Evolutionary conservation across 768 basidiomycete species (phyloP).

Genomic region (Hysterangium stoloniferum): DNA sequence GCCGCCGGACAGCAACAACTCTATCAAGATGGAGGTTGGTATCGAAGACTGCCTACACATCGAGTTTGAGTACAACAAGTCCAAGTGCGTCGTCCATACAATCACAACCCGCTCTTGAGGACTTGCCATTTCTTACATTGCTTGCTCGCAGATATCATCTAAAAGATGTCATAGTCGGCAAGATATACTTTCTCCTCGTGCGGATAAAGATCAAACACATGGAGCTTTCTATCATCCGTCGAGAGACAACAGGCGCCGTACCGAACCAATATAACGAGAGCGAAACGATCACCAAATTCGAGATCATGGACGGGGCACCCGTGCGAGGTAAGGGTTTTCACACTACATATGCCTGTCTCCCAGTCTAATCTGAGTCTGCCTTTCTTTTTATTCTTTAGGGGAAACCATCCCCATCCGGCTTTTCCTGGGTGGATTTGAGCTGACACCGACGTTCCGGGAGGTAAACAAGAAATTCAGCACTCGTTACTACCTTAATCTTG

Average conservation of each 20-base stretch:
- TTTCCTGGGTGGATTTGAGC: constrained; percentile 96
- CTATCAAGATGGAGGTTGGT: constrained; percentile 99
- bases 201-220: constrained; percentile 99
- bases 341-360: neutral
- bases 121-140: neutral
- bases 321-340: constrained; percentile 63
- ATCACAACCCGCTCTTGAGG: neutral
- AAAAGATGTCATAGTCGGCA: constrained; percentile 98
- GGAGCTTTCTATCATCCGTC: constrained; percentile 95
- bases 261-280: constrained; percentile 99
- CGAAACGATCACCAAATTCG: constrained; percentile 98
- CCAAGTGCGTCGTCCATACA: constrained; percentile 60
- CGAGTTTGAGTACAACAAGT: constrained; percentile 99
- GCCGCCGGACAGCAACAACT: constrained; percentile 96
- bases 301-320: constrained; percentile 98
- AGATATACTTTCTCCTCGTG: constrained; percentile 97
- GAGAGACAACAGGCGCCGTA: constrained; percentile 93
- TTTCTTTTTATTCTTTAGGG: constrained; percentile 37
- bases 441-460: constrained; percentile 97
- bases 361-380: neutral
- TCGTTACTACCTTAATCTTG: constrained; percentile 94
- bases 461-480: constrained; percentile 99
- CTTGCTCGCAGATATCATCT: constrained; percentile 85
- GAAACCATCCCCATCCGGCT: constrained; percentile 98
- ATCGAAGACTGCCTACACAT: constrained; percentile 99